Evolutionary conservation across 169 alveolate species (phyloP), one percentile per base, ranked within the genome.

Genomic region (Eimeria maxima): DNA sequence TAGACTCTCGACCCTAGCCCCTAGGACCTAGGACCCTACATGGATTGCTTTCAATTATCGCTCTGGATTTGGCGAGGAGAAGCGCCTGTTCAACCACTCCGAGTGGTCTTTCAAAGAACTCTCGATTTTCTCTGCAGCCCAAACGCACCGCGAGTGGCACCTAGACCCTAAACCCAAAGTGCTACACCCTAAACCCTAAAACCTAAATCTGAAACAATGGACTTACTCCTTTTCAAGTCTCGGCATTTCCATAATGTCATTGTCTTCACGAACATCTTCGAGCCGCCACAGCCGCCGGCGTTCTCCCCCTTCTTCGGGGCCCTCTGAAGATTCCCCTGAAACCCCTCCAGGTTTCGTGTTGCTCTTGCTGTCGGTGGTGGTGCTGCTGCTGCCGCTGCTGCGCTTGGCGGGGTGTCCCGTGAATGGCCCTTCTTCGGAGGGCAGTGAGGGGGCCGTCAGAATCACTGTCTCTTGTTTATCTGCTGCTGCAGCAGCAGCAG

Each of bases 1-100:
- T 65, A 65, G 33, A 65, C 74, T 27, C 74, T 65, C 14, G 33
- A n/a, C 74, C 74, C 74, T 38, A 16, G 24, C 24, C 88, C 67
- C 88, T 44, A 38, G 16, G 16, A 67, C 88, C 88, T 45, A 45
- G 24, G 6, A 29, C 65, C 67, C 8, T 78, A 78, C 88, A 92
- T 18, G 95, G 95, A 78, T 42, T 60, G 80, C 88, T 10, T 95
- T 93, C 95, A 44, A 87, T 18, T 20, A 81, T 42, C 55, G 81
- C 8, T 65, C 44, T 13, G 45, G 93, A 84, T 76, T 76, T 65
- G 4, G 94, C 71, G 38, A 95, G 95, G 63, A 95, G 89, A 33
- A 95, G 91, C 63, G 95, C 95, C 88, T 89, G 96, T 69, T 95
- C 95, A 29, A 88, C 73, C 42, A 80, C 95, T 24, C 78, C 89